These are phyloP conservation scores for Candida awuae DNA, from an alignment of 805 yeast species.

Conservation along the genomic window DNA sequence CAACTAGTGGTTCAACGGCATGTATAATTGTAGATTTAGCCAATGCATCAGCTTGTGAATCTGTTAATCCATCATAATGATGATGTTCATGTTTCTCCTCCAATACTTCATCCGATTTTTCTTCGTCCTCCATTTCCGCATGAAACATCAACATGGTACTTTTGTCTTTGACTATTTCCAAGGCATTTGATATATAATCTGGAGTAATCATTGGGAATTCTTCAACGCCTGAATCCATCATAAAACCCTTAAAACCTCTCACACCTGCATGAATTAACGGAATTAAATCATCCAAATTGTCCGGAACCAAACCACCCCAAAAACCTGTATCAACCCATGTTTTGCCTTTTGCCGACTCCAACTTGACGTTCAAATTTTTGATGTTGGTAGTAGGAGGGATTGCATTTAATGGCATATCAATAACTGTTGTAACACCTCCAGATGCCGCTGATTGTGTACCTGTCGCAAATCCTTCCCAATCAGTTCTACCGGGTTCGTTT, in stretches of 20 bases:
- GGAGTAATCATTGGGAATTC: constrained; percentile 82
- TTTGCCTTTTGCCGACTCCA: constrained; percentile 71
- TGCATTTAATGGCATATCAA: constrained; percentile 95
- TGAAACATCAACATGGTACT: constrained; percentile 82
- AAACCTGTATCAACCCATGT: constrained; percentile 92
- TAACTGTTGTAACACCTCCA: constrained; percentile 93
- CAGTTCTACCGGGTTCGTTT: constrained; percentile 96
- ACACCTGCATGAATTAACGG: constrained; percentile 84
- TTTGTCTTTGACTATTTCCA: constrained; percentile 51
- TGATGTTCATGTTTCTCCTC: constrained; percentile 17
- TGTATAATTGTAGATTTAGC: constrained; percentile 49
- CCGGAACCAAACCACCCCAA: constrained; percentile 94
- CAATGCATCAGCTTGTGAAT: constrained; percentile 44
- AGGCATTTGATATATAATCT: constrained; percentile 56
- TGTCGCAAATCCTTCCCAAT: constrained; percentile 97
- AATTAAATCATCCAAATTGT: constrained; percentile 55
- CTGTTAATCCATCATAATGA: constrained; percentile 28
- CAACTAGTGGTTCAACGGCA: constrained; percentile 52
- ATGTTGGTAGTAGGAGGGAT: constrained; percentile 91
- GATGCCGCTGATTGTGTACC: constrained; percentile 93
- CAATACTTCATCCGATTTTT: constrained; percentile 21
- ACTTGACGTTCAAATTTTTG: constrained; percentile 63
- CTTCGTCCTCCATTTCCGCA: constrained; percentile 61
- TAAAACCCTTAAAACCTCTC: constrained; percentile 86
- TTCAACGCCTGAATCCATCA: constrained; percentile 93